Conservation (phyloP, 208 protist species). For the Angomonas ambiguus region DNA sequence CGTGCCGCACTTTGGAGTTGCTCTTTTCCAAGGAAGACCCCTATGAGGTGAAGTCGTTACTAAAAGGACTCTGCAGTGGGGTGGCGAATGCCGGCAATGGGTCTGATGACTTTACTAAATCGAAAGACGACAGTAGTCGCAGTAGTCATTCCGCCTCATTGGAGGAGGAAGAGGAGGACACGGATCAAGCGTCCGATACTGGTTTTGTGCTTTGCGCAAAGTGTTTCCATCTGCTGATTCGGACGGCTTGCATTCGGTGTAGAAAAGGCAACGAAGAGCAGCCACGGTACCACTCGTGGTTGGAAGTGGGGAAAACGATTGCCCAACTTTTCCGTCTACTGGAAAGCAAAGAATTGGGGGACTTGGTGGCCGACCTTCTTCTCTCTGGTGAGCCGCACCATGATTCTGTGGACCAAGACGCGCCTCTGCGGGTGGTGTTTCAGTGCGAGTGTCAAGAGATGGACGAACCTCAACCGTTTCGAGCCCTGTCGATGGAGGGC, state of each 20-base stretch:
- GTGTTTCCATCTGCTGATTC: not conserved
- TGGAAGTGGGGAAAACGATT: slow-evolving; percentile 13
- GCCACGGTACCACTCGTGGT: not conserved
- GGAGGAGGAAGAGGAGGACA: not conserved
- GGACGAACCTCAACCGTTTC: not conserved
- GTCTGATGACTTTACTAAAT: not conserved
- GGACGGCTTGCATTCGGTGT: not conserved
- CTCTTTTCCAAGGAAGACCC: not conserved
- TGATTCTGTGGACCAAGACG: slow-evolving; percentile 7
- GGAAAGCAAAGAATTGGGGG: slow-evolving; percentile 17
- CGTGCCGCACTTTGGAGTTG: not conserved
- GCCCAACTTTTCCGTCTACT: slow-evolving; percentile 32
- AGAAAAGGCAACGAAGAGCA: not conserved
- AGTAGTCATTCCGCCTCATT: no score
- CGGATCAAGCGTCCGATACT: no score
- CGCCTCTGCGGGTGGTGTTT: not conserved
- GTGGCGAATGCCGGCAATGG: not conserved
- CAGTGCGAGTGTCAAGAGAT: not conserved
- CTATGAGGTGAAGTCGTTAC: not conserved
- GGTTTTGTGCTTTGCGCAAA: not conserved
- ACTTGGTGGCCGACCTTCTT: slow-evolving; percentile 34
- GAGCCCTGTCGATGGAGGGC: not conserved
- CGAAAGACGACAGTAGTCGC: not conserved
- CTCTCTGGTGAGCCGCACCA: slow-evolving; percentile 20
- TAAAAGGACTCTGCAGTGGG: not conserved